Percentiles rank a stretch among this genome's conserved stretches.
phyloP scores from a whole-genome alignment of 75 land plant species.

The Selaginella moellendorffii region DNA sequence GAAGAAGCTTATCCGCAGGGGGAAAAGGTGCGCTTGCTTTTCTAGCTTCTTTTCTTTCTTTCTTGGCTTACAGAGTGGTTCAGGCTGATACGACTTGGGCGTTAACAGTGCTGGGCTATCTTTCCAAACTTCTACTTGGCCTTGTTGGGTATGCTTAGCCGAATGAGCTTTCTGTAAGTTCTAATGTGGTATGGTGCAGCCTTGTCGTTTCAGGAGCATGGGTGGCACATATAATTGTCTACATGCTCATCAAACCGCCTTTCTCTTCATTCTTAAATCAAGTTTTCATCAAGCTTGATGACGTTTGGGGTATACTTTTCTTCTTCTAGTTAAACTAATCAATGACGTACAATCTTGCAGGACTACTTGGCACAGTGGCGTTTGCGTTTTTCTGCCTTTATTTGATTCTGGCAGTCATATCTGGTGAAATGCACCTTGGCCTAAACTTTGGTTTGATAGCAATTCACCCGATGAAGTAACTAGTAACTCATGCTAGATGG shows the following conservation, averaged over 20 bases:
- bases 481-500: background rate
- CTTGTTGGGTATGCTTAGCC: slow-evolving; percentile 47
- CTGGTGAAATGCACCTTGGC: slow-evolving; percentile 95
- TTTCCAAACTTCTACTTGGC: slow-evolving; percentile 69
- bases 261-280: slow-evolving; percentile 73
- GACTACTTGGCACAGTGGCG: slow-evolving; percentile 88
- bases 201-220: slow-evolving; percentile 82
- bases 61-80: background rate
- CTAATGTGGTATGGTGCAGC: too few relatives aligned
- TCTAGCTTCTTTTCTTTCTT: background rate
- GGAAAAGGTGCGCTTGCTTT: slow-evolving; percentile 46
- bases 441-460: slow-evolving; percentile 78
- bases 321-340: background rate
- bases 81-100: slow-evolving; percentile 98
- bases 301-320: slow-evolving; percentile 62
- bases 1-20: slow-evolving; percentile 98
- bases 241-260: slow-evolving; percentile 77
- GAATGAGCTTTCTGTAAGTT: too few relatives aligned
- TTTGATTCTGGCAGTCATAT: slow-evolving; percentile 85
- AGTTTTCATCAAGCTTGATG: slow-evolving; percentile 83
- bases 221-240: slow-evolving; percentile 88
- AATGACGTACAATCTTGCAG: slow-evolving; percentile 24
- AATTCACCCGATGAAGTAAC: slow-evolving; percentile 94
- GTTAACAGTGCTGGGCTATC: slow-evolving; percentile 79
- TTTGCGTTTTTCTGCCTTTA: slow-evolving; percentile 96